phyloP scores from a whole-genome alignment of 2,329 filamentous ascomycete species.

The Colletotrichum sp. region DNA sequence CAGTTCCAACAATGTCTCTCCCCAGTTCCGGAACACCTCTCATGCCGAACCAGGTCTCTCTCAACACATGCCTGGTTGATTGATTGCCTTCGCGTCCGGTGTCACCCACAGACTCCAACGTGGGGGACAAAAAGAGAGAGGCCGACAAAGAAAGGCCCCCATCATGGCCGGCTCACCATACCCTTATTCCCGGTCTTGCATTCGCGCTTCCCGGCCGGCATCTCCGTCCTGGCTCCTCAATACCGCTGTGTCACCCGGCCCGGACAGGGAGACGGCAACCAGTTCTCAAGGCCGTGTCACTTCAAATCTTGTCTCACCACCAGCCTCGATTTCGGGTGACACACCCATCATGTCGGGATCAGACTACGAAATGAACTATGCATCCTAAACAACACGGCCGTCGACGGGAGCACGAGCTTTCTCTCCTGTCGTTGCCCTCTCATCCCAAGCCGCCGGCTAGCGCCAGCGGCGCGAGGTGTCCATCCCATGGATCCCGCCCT shows the following conservation, averaged over 20 bases:
- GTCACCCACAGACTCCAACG: background rate
- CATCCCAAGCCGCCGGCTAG: slow-evolving; percentile 12
- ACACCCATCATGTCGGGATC: background rate
- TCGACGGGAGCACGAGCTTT: background rate
- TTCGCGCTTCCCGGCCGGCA: background rate
- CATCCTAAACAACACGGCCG: background rate
- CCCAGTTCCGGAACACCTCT: background rate
- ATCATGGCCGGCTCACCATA: background rate
- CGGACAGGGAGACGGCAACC: background rate
- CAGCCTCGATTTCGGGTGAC: slow-evolving; percentile 5
- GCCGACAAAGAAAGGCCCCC: background rate
- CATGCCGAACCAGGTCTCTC: background rate
- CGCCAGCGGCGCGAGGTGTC: slow-evolving; percentile 9
- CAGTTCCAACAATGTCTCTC: background rate
- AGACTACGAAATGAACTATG: background rate
- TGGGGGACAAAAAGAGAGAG: background rate
- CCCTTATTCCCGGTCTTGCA: background rate
- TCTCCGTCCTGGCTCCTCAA: background rate
- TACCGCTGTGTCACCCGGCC: background rate
- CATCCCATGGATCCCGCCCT: slow-evolving; percentile 17
- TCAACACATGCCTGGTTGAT: background rate
- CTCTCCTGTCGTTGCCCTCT: background rate
- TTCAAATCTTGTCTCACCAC: slow-evolving; percentile 2
- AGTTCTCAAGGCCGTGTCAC: background rate
- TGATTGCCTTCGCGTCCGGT: background rate